Percentiles rank a stretch among this genome's conserved stretches.
phyloP scores from a whole-genome alignment of 2,329 filamentous ascomycete genomes.

The Pestalotiopsis sp. region DNA sequence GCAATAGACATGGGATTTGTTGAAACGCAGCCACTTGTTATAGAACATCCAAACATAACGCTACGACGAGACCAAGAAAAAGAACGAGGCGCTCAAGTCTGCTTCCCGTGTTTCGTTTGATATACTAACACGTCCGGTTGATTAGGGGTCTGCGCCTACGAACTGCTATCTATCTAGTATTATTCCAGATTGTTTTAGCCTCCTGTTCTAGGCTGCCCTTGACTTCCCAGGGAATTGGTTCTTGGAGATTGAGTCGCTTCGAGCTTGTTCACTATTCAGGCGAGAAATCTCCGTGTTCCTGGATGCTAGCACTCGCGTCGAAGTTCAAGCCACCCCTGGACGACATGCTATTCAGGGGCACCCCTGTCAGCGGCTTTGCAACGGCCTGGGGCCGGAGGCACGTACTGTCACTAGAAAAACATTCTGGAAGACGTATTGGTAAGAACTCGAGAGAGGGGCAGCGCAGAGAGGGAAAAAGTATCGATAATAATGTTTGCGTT shows the following conservation, averaged over 20 bases:
- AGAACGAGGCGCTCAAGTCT: not conserved
- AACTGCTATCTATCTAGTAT: not conserved
- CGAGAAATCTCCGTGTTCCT: conserved; percentile 11
- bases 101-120: not conserved
- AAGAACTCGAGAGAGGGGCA: not conserved
- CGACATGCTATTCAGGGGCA: not conserved
- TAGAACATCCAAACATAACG: not conserved
- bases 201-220: not conserved
- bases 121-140: not conserved
- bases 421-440: not conserved
- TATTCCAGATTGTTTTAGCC: not conserved
- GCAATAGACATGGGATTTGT: not conserved
- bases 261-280: conserved; percentile 7
- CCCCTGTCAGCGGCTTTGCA: conserved; percentile 7
- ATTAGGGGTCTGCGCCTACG: not conserved
- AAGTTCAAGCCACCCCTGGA: not conserved
- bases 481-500: not conserved
- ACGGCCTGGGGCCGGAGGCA: not conserved
- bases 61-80: not conserved
- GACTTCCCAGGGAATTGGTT: not conserved
- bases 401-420: not conserved
- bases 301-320: not conserved
- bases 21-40: not conserved
- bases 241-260: not conserved
- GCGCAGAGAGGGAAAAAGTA: not conserved